These are phyloP conservation scores for Ceratobasidium sp. DNA, from an alignment of 1,284 basidiomycete species.

Conservation along the genomic window DNA sequence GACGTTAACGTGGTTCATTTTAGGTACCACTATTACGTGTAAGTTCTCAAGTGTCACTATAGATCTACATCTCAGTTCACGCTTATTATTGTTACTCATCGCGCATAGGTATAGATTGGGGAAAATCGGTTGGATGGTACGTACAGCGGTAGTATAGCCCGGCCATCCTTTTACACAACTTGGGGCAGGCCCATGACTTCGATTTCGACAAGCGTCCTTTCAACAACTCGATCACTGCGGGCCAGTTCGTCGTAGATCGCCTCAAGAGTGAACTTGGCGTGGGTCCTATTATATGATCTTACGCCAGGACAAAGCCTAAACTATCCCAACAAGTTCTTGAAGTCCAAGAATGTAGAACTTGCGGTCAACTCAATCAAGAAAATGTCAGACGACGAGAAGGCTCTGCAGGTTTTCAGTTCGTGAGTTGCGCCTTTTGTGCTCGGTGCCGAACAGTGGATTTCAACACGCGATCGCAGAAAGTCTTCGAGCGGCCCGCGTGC, in stretches of 20 bases:
- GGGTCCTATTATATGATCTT: neutral
- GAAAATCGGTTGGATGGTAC: neutral
- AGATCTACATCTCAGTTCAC: neutral
- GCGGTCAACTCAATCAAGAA: neutral
- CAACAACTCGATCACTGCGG: neutral
- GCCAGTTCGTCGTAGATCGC: neutral
- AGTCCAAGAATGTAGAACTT: neutral
- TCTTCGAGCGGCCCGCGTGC: neutral
- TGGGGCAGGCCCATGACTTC: neutral
- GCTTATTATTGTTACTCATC: neutral
- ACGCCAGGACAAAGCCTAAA: neutral
- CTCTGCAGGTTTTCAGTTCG: neutral
- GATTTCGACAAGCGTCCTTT: neutral
- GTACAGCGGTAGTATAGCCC: neutral
- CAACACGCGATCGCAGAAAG: neutral
- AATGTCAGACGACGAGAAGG: neutral
- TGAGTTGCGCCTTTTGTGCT: neutral
- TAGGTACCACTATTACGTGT: neutral
- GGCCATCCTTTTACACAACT: neutral
- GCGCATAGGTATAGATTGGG: neutral
- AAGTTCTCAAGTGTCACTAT: neutral
- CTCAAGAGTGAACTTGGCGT: neutral
- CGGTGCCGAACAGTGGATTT: neutral
- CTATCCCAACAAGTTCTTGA: neutral
- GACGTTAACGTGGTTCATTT: neutral